These are phyloP conservation scores for Macadamia integrifolia DNA, from an alignment of 164 flowering plant species.

Conservation along the genomic window DNA sequence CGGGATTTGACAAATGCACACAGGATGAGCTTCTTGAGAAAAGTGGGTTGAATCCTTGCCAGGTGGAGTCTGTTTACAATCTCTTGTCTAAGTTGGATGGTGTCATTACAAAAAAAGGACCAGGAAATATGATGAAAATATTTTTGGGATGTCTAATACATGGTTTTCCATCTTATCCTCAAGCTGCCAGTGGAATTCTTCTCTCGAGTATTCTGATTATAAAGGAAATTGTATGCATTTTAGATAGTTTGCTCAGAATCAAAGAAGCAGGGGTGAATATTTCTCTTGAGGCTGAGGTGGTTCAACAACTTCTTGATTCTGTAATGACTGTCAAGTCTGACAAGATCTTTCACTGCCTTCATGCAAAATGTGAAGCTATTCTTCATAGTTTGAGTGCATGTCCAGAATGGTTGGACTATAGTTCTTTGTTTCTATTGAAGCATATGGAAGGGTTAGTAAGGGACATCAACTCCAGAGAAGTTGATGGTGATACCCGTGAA, in stretches of 20 bases:
- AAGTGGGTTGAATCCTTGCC: constrained; percentile 25
- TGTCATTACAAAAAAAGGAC: constrained; percentile 32
- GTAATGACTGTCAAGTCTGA: constrained; percentile 65
- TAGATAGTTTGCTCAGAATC: constrained; percentile 50
- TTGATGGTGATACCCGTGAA: constrained; percentile 45
- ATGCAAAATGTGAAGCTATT: constrained; percentile 61
- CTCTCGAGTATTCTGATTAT: constrained; percentile 66
- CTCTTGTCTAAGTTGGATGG: constrained; percentile 49
- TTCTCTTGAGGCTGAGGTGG: constrained; percentile 36
- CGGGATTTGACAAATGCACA: constrained; percentile 41
- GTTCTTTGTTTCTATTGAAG: constrained; percentile 51
- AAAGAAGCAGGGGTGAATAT: constrained; percentile 23
- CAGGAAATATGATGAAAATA: constrained; percentile 31
- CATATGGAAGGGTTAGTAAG: constrained; percentile 53
- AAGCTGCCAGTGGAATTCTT: constrained; percentile 50
- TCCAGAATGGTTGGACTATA: constrained; percentile 36
- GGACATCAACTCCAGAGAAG: constrained; percentile 34
- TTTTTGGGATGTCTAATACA: constrained; percentile 65
- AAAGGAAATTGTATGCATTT: constrained; percentile 38
- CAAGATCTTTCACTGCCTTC: constrained; percentile 50
- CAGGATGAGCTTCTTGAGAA: constrained; percentile 54
- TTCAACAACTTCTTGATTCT: constrained; percentile 53
- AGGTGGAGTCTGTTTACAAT: constrained; percentile 42
- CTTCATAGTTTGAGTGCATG: constrained; percentile 34
- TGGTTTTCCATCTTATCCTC: constrained; percentile 68